Conservation (phyloP, 2,329 filamentous ascomycete species). For the Sclerotiophoma versabilis region DNA sequence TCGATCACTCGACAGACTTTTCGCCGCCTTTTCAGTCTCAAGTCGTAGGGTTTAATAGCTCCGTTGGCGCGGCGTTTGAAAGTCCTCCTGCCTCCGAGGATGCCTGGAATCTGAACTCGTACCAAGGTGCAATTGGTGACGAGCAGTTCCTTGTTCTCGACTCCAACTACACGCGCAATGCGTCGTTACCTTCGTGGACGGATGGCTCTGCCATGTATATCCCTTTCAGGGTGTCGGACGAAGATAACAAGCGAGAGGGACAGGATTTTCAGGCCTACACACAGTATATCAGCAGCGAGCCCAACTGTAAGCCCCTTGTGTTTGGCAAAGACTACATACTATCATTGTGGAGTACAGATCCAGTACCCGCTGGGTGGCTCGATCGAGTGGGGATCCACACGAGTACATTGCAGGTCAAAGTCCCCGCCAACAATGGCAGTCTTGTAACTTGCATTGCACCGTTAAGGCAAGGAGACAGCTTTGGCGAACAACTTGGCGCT, state of each 20-base stretch:
- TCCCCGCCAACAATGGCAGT: no score
- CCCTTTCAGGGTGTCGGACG: constrained; percentile 43
- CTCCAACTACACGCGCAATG: constrained; percentile 56
- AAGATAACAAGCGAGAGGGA: background rate
- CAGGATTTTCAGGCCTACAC: constrained; percentile 35
- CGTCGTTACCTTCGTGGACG: constrained; percentile 59
- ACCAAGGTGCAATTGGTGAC: constrained; percentile 11
- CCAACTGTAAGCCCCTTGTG: constrained; percentile 42
- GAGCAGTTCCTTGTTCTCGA: constrained; percentile 53
- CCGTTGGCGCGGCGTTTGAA: background rate
- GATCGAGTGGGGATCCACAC: no score
- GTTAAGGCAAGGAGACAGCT: no score
- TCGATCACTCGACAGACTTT: no score
- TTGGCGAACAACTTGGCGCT: background rate
- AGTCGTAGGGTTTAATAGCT: background rate
- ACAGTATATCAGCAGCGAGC: constrained; percentile 39
- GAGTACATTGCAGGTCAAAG: no score
- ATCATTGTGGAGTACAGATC: no score
- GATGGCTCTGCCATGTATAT: constrained; percentile 56
- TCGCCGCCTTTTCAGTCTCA: background rate
- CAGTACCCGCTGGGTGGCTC: no score
- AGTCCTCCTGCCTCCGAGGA: background rate
- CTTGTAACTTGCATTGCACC: no score
- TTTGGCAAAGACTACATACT: constrained; percentile 1
- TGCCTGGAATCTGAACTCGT: no score